phyloP scores from a whole-genome alignment of 176 grass and related monocot species.

The Leersia perrieri region DNA sequence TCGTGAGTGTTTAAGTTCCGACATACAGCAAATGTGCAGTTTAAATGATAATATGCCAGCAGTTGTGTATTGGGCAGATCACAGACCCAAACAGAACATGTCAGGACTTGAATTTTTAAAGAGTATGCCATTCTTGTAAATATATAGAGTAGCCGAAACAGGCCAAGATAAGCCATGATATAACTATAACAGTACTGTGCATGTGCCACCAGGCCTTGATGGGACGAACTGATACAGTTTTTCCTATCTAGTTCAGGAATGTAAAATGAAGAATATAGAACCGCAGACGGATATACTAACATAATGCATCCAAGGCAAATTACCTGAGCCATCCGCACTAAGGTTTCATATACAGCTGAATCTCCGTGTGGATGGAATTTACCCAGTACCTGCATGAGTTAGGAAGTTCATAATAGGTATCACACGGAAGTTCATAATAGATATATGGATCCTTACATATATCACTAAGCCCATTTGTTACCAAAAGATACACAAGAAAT shows the following conservation, averaged over 20 bases:
- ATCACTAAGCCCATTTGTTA: background rate
- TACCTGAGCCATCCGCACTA: conserved; percentile 99
- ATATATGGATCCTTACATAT: background rate
- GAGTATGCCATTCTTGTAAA: background rate
- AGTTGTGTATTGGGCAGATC: conserved; percentile 4
- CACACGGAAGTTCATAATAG: background rate
- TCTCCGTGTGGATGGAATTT: conserved; percentile 98
- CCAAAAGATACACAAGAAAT: too few relatives aligned
- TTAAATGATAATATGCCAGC: conserved; percentile 16
- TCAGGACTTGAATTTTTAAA: conserved; percentile 17
- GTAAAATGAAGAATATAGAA: background rate
- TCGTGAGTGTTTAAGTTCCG: background rate
- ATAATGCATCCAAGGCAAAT: conserved; percentile 5
- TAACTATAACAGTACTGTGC: conserved; percentile 3
- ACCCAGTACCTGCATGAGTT: conserved; percentile 73
- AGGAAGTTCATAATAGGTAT: background rate
- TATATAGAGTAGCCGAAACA: background rate
- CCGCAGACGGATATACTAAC: background rate
- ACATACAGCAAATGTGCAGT: background rate
- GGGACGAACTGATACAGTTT: background rate
- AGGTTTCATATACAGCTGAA: conserved; percentile 81
- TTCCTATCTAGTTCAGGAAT: conserved; percentile 1
- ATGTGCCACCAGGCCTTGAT: background rate
- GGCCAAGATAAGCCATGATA: background rate
- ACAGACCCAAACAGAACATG: conserved; percentile 1